These are phyloP conservation scores for Botrytis porri DNA, from an alignment of 2,329 filamentous ascomycete species.

Conservation along the genomic window DNA sequence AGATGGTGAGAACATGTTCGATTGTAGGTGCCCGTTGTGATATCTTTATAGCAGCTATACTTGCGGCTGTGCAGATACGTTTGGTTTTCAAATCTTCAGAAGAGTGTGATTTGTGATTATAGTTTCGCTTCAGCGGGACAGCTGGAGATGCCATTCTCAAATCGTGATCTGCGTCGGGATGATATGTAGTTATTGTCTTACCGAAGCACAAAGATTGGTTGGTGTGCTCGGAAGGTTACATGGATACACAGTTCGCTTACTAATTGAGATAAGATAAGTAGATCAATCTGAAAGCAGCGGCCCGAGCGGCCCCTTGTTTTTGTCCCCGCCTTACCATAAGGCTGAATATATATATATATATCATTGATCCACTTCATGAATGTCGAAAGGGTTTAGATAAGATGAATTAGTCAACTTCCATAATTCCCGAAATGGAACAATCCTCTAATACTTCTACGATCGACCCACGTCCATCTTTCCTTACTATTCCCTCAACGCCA, in stretches of 20 bases:
- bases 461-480: constrained; percentile 11
- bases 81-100: background rate
- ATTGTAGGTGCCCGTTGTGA: constrained; percentile 8
- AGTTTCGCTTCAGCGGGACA: background rate
- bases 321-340: constrained; percentile 1
- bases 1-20: constrained; percentile 25
- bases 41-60: constrained; percentile 7
- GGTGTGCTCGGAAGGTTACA: background rate
- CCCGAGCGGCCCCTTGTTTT: background rate
- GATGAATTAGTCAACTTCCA: background rate
- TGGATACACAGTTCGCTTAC: background rate
- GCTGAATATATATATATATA: background rate
- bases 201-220: constrained; percentile 4
- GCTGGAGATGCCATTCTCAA: background rate
- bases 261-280: constrained; percentile 9
- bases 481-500: constrained; percentile 37
- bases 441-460: background rate
- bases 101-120: background rate
- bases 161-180: constrained; percentile 7
- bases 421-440: background rate
- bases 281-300: background rate
- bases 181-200: background rate
- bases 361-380: constrained; percentile 1
- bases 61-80: constrained; percentile 8
- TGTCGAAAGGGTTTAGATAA: background rate